Evolutionary conservation across 805 yeast species (phyloP), one percentile per base, ranked within the genome.

Genomic region (Wickerhamomyces kurtzmanii): DNA sequence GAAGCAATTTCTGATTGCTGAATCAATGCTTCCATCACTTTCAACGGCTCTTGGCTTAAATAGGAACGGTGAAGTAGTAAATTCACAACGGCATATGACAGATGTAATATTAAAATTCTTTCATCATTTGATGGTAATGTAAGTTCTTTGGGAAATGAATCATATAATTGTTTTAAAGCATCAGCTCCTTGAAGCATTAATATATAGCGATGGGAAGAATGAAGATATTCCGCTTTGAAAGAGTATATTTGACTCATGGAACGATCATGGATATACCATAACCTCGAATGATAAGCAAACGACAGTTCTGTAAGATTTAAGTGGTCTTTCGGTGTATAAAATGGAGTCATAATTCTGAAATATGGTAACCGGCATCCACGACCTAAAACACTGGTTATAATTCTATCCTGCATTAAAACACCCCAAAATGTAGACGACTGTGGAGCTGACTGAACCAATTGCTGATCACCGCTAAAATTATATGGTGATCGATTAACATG

Each of bases 301-400:
- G 42, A 35, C 12, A 42, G 25, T 27, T 48, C 55, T 12, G 43
- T 31, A 6, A 46, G 15, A 15, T 37, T 24, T 12, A 20, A 15
- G n/a, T 15, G 6, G 22, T 29, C 23, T 30, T 29, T 10, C 3
- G 52, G 48, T 5, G 41, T 33, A 26, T 46, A 43, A 26, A 45
- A 50, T 2, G 57, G 53, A 1, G 53, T 36, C 9, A 33, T 35
- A n/a, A 51, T 49, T 24, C 57, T 40, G 24, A 48, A 53, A 27
- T 49, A 47, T 27, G 49, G 59, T 8, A 53, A 43, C 12, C 58
- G 39, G 15, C 53, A 47, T 13, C 57, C 58, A 22, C 59, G 37
- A 1, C 59, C 59, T 15, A 53, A 32, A 1, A 46, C 56, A 25
- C 53, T 45, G 2, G 59, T 50, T 5, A 53, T 45, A 14, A 51